Evolutionary conservation across 805 yeast species (phyloP).

Genomic region (Myxozyma udenii): DNA sequence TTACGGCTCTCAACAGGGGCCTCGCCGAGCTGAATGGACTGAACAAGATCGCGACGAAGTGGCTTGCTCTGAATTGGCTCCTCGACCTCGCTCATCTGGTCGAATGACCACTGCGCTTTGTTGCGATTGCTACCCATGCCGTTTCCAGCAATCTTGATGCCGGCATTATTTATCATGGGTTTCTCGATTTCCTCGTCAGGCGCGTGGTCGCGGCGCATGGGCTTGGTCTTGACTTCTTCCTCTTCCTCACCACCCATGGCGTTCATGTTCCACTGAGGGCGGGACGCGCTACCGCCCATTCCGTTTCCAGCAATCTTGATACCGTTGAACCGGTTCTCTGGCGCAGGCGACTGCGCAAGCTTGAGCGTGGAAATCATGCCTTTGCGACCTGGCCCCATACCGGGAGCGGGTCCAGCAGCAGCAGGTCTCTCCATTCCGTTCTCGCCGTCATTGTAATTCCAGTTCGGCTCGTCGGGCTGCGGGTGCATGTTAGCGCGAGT

Average conservation of each 20-base stretch:
- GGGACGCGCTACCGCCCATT: conserved; percentile 19
- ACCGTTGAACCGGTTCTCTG: conserved; percentile 9
- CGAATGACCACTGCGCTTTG: conserved; percentile 1
- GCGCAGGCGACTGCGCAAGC: conserved; percentile 14
- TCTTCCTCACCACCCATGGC: conserved; percentile 7
- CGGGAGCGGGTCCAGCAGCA: no score
- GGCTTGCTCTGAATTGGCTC: not conserved
- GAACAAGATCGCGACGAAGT: not conserved
- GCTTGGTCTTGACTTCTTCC: not conserved
- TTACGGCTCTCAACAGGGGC: not conserved
- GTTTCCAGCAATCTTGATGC: conserved; percentile 21
- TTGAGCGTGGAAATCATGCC: conserved; percentile 13
- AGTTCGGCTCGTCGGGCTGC: conserved; percentile 24
- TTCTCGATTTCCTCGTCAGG: not conserved
- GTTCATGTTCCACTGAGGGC: conserved; percentile 8
- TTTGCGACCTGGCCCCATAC: conserved; percentile 14
- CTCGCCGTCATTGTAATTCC: conserved; percentile 17
- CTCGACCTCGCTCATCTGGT: not conserved
- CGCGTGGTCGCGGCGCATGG: not conserved
- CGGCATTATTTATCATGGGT: not conserved
- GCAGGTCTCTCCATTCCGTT: conserved; percentile 4
- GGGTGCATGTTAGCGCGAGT: conserved; percentile 28
- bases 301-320: conserved; percentile 26
- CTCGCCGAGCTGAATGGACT: not conserved
- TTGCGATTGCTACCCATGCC: conserved; percentile 21